These are phyloP conservation scores for Cordyceps cicadae DNA, from an alignment of 2,329 filamentous ascomycete species.

Conservation along the genomic window DNA sequence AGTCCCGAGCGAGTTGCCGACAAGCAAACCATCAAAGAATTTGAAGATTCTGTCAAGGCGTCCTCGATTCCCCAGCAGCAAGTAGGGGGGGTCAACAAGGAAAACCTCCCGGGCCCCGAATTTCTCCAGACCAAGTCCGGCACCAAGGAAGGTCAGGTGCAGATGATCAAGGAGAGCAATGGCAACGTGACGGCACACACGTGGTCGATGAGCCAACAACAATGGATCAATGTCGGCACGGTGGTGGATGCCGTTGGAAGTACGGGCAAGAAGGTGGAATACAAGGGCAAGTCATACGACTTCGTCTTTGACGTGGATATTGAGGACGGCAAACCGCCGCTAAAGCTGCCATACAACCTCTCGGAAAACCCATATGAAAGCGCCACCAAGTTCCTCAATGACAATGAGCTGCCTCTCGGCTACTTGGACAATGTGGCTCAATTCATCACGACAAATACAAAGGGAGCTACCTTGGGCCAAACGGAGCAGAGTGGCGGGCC, in stretches of 20 bases:
- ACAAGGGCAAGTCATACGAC: slow-evolving; percentile 84
- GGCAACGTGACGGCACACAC: slow-evolving; percentile 79
- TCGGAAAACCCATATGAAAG: slow-evolving; percentile 89
- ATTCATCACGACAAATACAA: slow-evolving; percentile 84
- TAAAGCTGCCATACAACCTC: slow-evolving; percentile 91
- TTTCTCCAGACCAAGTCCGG: slow-evolving; percentile 75
- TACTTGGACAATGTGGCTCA: slow-evolving; percentile 90
- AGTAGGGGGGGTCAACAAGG: slow-evolving; percentile 77
- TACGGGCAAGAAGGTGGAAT: slow-evolving; percentile 66
- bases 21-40: slow-evolving; percentile 58
- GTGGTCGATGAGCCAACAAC: slow-evolving; percentile 64
- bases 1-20: slow-evolving; percentile 61
- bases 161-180: slow-evolving; percentile 78
- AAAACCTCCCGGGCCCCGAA: slow-evolving; percentile 79
- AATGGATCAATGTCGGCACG: slow-evolving; percentile 87
- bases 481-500: slow-evolving; percentile 37
- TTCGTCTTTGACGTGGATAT: slow-evolving; percentile 96
- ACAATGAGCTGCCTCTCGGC: slow-evolving; percentile 77
- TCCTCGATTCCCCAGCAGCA: slow-evolving; percentile 86
- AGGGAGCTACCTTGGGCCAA: slow-evolving; percentile 74
- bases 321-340: slow-evolving; percentile 82
- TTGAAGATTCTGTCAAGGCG: slow-evolving; percentile 72
- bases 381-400: slow-evolving; percentile 80
- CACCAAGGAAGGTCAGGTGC: slow-evolving; percentile 92
- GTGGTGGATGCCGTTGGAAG: slow-evolving; percentile 85